Percentiles rank a stretch among this genome's conserved stretches.
These are phyloP conservation scores for Erysiphe pulchra DNA, from an alignment of 2,329 filamentous ascomycete species.

Conservation along the genomic window DNA sequence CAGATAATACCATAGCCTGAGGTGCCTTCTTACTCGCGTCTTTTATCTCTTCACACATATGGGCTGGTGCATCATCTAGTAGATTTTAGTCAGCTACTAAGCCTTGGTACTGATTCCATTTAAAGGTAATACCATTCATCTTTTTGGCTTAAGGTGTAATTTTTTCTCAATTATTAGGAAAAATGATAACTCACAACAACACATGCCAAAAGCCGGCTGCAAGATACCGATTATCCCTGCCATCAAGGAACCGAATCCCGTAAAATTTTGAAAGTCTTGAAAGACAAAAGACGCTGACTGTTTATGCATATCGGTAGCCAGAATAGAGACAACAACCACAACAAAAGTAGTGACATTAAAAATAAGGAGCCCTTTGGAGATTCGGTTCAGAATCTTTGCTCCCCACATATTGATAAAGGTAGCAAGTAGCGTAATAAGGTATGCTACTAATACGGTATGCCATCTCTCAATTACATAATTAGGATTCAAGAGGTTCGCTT, in stretches of 20 bases:
- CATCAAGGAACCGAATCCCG: conserved; percentile 24
- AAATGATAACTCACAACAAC: conserved; percentile 14
- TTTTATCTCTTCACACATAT: conserved; percentile 21
- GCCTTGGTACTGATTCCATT: too few relatives aligned
- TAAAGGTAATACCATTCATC: too few relatives aligned
- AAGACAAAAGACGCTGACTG: conserved; percentile 29
- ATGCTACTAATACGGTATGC: conserved; percentile 24
- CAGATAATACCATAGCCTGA: conserved; percentile 21
- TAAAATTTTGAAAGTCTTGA: conserved; percentile 25
- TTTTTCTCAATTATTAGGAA: too few relatives aligned
- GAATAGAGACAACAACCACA: conserved; percentile 23
- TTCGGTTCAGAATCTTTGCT: conserved; percentile 23
- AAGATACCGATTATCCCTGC: conserved; percentile 26
- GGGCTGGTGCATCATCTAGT: conserved; percentile 16
- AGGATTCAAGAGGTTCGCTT: conserved; percentile 18
- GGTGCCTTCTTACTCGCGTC: conserved; percentile 24
- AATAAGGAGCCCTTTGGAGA: conserved; percentile 22
- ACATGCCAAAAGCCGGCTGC: conserved; percentile 28
- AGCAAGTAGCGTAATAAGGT: conserved; percentile 21
- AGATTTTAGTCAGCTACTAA: too few relatives aligned
- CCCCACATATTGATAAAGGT: conserved; percentile 23
- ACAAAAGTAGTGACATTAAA: conserved; percentile 28
- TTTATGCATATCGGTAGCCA: conserved; percentile 26
- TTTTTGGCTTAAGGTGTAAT: too few relatives aligned
- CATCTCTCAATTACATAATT: conserved; percentile 17